phyloP scores from a whole-genome alignment of 139 green algal genomes.

The Picochlorum sp. region DNA sequence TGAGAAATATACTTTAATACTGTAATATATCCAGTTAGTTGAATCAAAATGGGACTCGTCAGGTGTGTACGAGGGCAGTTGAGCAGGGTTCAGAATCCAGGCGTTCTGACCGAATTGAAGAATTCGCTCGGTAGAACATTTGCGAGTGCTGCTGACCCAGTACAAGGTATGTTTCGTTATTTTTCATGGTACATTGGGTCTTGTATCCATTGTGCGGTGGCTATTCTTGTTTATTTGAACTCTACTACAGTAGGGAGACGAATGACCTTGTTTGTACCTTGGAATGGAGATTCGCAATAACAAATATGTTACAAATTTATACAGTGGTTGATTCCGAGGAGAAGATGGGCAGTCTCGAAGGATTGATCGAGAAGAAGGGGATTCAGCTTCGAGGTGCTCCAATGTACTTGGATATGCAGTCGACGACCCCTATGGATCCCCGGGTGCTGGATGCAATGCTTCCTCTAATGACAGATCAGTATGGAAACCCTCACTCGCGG shows the following conservation, averaged over 20 bases:
- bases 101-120: neutral
- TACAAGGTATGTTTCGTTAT: too few species aligned
- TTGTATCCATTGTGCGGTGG: too few species aligned
- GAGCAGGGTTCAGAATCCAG: too few species aligned
- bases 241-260: too few species aligned
- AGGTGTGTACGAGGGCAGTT: too few species aligned
- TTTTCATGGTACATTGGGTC: too few species aligned
- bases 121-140: neutral
- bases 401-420: conserved; percentile 96
- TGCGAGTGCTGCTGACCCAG: too few species aligned
- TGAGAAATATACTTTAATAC: neutral
- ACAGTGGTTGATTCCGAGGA: neutral
- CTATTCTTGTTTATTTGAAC: too few species aligned
- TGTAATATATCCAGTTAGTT: neutral
- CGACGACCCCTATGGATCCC: conserved; percentile 92
- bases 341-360: neutral
- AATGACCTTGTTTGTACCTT: too few species aligned
- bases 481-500: conserved; percentile 95
- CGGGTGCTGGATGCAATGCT: conserved; percentile 95
- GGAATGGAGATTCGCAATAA: too few species aligned
- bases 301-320: too few species aligned
- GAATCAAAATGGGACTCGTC: neutral
- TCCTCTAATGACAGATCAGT: conserved; percentile 87
- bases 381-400: conserved; percentile 75
- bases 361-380: conserved; percentile 83